Evolutionary conservation across 2,329 filamentous ascomycete genomes (phyloP), one percentile per base, ranked within the genome.

Genomic region (Fusarium lyarnte): DNA sequence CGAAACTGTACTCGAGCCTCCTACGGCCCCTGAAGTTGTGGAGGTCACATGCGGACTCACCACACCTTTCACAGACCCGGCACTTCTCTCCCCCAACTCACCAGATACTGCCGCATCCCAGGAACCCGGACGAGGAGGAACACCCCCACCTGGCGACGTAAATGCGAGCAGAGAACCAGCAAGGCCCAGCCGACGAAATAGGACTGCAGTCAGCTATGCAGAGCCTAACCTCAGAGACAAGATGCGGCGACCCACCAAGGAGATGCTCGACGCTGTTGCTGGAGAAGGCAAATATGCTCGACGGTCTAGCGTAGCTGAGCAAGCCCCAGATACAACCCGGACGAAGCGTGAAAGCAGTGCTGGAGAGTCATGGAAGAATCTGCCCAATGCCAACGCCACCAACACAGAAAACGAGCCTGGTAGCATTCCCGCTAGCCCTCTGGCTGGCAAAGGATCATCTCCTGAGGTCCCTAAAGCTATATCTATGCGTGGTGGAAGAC

Each of bases 161-260:
- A 87, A 86, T 12, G 83, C 82, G 12, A 85, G 81, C 39, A 86
- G 87, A 54, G 88, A 92, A 74, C 87, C 87, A 33, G 85, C 88
- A 33, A 87, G 93, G 47, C 88, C 89, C 27, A 92, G 90, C 74
- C 86, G 93, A 73, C 88, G 93, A 72, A 89, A 89, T 52, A 87
- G 92, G 75, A 84, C 89, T 16, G 86, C 90, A 54, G 88, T 96
- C 69, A 95, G 92, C 83, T 96, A 96, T 79, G 92, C 93, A 16
- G 93, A 95, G 79, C 93, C 93, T 3, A 95, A 93, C 76, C 84
- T 96, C 45, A 88, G 92, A 69, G 92, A 91, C 78, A 96, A 96
- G 83, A 95, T 96, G 93, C 88, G 93, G 65, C 88, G 93, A 66
- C 93, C 93, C 27, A 93, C 91, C 3, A 93, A 93, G 78, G 90